Conservation (phyloP, 495 filamentous ascomycete genomes). For the Jackrogersella multiformis region DNA sequence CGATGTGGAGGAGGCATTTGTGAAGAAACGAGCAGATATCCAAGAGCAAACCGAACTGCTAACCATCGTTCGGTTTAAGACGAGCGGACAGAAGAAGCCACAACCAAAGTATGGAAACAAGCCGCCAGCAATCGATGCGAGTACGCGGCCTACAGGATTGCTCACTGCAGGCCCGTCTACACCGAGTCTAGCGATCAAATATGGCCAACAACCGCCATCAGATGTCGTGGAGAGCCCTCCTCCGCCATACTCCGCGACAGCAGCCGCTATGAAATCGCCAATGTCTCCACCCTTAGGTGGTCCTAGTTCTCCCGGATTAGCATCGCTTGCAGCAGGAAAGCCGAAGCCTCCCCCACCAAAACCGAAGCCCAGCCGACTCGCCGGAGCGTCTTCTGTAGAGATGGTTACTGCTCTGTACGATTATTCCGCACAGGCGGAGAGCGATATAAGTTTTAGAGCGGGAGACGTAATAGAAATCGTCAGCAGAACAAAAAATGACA, state of each 20-base stretch:
- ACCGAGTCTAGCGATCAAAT: slow-evolving; percentile 34
- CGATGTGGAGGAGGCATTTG: slow-evolving; percentile 90
- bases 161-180: slow-evolving; percentile 50
- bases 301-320: slow-evolving; percentile 46
- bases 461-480: slow-evolving; percentile 94
- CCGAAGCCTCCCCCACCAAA: slow-evolving; percentile 89
- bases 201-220: slow-evolving; percentile 40
- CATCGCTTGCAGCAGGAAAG: slow-evolving; percentile 79
- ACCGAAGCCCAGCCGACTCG: slow-evolving; percentile 83
- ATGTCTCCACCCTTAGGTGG: slow-evolving; percentile 64
- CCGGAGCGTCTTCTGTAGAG: slow-evolving; percentile 70
- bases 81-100: slow-evolving; percentile 70
- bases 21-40: slow-evolving; percentile 85
- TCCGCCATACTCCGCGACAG: slow-evolving; percentile 72
- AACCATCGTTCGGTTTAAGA: slow-evolving; percentile 86
- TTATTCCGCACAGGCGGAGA: slow-evolving; percentile 94
- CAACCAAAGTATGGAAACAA: slow-evolving; percentile 62
- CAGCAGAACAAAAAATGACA: slow-evolving; percentile 80
- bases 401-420: slow-evolving; percentile 89
- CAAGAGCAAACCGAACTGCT: slow-evolving; percentile 84
- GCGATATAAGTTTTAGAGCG: slow-evolving; percentile 88
- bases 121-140: slow-evolving; percentile 53
- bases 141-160: slow-evolving; percentile 50
- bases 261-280: slow-evolving; percentile 45
- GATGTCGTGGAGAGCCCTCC: slow-evolving; percentile 48